These are phyloP conservation scores for Allantophomopsis cytisporea DNA, from an alignment of 2,329 filamentous ascomycete species.

Conservation along the genomic window DNA sequence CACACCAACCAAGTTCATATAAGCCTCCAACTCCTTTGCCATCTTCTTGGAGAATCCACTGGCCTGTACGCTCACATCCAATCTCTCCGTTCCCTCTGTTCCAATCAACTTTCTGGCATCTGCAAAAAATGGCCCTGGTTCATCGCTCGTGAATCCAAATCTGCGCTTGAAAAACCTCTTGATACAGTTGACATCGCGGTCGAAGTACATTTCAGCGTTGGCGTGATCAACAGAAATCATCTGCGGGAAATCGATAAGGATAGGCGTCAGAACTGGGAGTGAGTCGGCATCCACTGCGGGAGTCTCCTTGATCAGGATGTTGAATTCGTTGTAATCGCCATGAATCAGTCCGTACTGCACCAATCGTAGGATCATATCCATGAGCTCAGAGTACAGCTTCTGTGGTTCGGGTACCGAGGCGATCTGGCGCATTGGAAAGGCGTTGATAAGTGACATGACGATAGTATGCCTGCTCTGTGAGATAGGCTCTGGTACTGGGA, in stretches of 20 bases:
- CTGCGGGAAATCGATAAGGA: constrained; percentile 95
- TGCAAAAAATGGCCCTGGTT: constrained; percentile 72
- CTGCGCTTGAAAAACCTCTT: constrained; percentile 86
- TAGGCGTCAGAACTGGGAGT: constrained; percentile 48
- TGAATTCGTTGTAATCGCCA: constrained; percentile 99
- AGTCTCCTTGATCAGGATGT: constrained; percentile 82
- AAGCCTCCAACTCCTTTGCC: constrained; percentile 82
- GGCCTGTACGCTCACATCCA: constrained; percentile 83
- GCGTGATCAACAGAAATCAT: constrained; percentile 92
- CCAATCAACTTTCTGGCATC: constrained; percentile 67
- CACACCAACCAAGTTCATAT: constrained; percentile 62
- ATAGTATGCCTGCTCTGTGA: constrained; percentile 90
- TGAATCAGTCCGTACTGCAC: constrained; percentile 86
- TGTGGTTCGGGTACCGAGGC: constrained; percentile 72
- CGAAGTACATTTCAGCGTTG: constrained; percentile 96
- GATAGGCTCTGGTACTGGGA: constrained; percentile 79
- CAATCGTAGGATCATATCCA: constrained; percentile 71
- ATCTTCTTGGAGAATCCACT: constrained; percentile 96
- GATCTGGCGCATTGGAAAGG: constrained; percentile 83
- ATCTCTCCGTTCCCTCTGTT: constrained; percentile 48
- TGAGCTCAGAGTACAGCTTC: constrained; percentile 79
- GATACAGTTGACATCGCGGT: constrained; percentile 88
- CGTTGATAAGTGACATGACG: constrained; percentile 88
- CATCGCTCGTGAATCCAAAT: constrained; percentile 75
- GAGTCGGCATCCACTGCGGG: constrained; percentile 22